Percentiles rank a stretch among this genome's conserved stretches.
These are phyloP conservation scores for Colletotrichum euphorbiae DNA, from an alignment of 2,329 filamentous ascomycete genomes.

Conservation along the genomic window DNA sequence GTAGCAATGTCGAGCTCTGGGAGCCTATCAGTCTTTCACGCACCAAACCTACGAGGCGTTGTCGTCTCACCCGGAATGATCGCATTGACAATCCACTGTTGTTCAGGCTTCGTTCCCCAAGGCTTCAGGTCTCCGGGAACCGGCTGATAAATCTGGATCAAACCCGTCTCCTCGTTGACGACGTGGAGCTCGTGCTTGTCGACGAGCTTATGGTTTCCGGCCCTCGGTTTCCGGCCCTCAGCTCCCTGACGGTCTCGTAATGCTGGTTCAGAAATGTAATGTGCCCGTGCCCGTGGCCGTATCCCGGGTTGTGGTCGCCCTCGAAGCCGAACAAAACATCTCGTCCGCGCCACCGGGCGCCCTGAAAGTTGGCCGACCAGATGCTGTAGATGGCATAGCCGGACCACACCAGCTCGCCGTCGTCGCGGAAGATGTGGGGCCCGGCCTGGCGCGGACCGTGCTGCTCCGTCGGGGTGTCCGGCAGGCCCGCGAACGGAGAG, in stretches of 20 bases:
- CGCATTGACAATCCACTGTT: slow-evolving; percentile 67
- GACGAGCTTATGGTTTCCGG: slow-evolving; percentile 61
- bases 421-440: slow-evolving; percentile 66
- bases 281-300: slow-evolving; percentile 67
- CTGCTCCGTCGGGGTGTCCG: slow-evolving; percentile 48
- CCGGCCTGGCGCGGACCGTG: slow-evolving; percentile 63
- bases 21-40: background rate
- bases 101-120: slow-evolving; percentile 59
- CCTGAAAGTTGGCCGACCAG: slow-evolving; percentile 66
- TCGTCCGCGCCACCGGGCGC: slow-evolving; percentile 60
- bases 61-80: slow-evolving; percentile 60
- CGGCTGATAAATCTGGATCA: slow-evolving; percentile 66
- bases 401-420: slow-evolving; percentile 68
- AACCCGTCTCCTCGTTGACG: slow-evolving; percentile 62
- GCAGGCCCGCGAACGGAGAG: slow-evolving; percentile 51
- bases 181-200: slow-evolving; percentile 68
- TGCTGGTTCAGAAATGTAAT: slow-evolving; percentile 63
- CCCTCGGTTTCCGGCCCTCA: slow-evolving; percentile 63
- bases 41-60: background rate
- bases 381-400: slow-evolving; percentile 64
- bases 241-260: slow-evolving; percentile 65
- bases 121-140: slow-evolving; percentile 56
- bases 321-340: slow-evolving; percentile 67
- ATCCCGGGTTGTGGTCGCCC: slow-evolving; percentile 61
- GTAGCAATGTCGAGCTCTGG: slow-evolving; percentile 63